Percentiles rank a stretch among this genome's conserved stretches.
Evolutionary conservation across 192 early-diverging fungal genomes (phyloP).

Genomic region (Powellomyces hirtus): DNA sequence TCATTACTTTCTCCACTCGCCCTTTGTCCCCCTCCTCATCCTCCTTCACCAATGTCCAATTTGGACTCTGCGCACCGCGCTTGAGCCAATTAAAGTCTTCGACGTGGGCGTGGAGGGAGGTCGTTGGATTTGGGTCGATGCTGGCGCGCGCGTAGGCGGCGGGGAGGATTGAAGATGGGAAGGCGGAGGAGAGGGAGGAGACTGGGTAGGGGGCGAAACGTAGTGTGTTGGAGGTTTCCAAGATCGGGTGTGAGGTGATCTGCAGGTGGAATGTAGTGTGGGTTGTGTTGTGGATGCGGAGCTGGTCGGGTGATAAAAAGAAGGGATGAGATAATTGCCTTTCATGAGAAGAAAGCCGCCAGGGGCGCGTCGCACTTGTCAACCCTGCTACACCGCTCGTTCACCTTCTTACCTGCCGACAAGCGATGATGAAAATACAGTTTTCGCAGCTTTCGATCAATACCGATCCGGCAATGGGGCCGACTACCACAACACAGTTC

Average conservation of each 20-base stretch:
- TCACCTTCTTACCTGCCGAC: constrained; percentile 64
- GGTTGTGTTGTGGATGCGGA: constrained; percentile 76
- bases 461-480: constrained; percentile 68
- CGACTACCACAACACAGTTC: constrained; percentile 64
- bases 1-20: background rate
- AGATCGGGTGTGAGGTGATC: constrained; percentile 78
- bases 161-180: constrained; percentile 27
- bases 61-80: constrained; percentile 1
- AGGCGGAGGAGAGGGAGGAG: constrained; percentile 31
- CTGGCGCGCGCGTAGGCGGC: constrained; percentile 16
- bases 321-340: background rate
- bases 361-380: too few species aligned
- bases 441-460: constrained; percentile 64
- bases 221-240: constrained; percentile 73
- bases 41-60: constrained; percentile 19
- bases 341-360: background rate
- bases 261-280: constrained; percentile 65
- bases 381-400: too few species aligned
- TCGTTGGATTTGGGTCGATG: constrained; percentile 10
- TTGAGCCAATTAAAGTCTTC: constrained; percentile 94
- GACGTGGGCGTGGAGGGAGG: constrained; percentile 59
- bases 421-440: constrained; percentile 64
- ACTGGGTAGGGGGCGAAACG: constrained; percentile 61
- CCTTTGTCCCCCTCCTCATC: background rate
- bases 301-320: constrained; percentile 38